phyloP scores from a whole-genome alignment of 768 basidiomycete genomes.

The Lyophyllum atratum region DNA sequence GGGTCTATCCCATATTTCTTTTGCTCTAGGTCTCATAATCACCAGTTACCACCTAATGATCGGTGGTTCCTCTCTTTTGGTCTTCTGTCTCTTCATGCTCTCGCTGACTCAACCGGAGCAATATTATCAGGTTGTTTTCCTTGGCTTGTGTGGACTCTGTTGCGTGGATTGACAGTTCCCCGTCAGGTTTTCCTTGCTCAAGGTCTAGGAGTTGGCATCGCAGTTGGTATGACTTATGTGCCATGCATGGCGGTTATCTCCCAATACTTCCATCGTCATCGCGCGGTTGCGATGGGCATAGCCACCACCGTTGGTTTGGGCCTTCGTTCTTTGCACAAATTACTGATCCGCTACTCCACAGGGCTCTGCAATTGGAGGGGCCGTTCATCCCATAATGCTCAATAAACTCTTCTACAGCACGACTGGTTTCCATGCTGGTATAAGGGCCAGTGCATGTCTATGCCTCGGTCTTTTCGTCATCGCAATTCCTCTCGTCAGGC shows the following conservation, averaged over 20 bases:
- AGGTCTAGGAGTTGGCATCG: conserved; percentile 47
- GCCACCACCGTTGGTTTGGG: conserved; percentile 30
- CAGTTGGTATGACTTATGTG: conserved; percentile 45
- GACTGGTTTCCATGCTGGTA: conserved; percentile 53
- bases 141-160: no score
- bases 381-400: conserved; percentile 64
- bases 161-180: no score
- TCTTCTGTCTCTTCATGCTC: conserved; percentile 34
- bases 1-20: neutral
- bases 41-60: conserved; percentile 29
- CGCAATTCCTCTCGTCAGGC: conserved; percentile 32
- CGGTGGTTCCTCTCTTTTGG: conserved; percentile 30
- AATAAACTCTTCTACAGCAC: conserved; percentile 50
- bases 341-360: conserved; percentile 28
- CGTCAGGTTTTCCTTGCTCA: conserved; percentile 47
- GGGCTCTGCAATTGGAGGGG: conserved; percentile 57
- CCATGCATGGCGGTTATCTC: conserved; percentile 48
- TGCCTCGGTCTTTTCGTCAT: conserved; percentile 29
- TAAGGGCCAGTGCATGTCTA: conserved; percentile 41
- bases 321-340: no score
- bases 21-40: neutral
- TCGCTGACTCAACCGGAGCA: conserved; percentile 30
- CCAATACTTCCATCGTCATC: conserved; percentile 49
- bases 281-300: conserved; percentile 52
- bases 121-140: conserved; percentile 28